phyloP scores from a whole-genome alignment of 768 basidiomycete genomes.

The Suillus bovinus region DNA sequence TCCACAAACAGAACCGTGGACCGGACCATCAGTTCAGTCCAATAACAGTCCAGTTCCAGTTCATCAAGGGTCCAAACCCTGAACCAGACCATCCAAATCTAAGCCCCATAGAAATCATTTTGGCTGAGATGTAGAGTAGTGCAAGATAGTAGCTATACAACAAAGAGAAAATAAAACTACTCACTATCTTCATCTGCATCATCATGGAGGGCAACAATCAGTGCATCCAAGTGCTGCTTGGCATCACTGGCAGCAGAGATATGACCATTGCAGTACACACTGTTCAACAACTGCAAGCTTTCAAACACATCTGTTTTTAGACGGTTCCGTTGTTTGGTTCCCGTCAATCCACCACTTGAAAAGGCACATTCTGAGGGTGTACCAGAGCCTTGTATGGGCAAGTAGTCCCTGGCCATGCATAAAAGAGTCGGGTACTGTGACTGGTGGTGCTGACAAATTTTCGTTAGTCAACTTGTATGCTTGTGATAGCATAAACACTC shows the following conservation, averaged over 20 bases:
- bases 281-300: slow-evolving; percentile 22
- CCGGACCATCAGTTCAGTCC: background rate
- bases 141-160: too few relatives aligned
- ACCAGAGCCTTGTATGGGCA: slow-evolving; percentile 29
- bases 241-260: slow-evolving; percentile 15
- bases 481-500: slow-evolving; percentile 4
- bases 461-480: slow-evolving; percentile 14
- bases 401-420: slow-evolving; percentile 16
- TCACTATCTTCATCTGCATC: too few relatives aligned
- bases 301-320: slow-evolving; percentile 27
- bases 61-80: too few relatives aligned
- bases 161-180: too few relatives aligned
- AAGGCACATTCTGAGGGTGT: slow-evolving; percentile 30
- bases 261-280: slow-evolving; percentile 29
- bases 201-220: too few relatives aligned
- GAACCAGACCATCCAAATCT: too few relatives aligned
- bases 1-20: background rate
- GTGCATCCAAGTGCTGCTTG: too few relatives aligned
- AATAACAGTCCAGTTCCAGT: too few relatives aligned
- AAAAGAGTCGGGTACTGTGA: slow-evolving; percentile 20
- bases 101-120: too few relatives aligned
- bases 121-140: too few relatives aligned
- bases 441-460: slow-evolving; percentile 6
- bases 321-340: slow-evolving; percentile 18
- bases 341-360: slow-evolving; percentile 26